Conservation (phyloP, 495 filamentous ascomycete genomes). For the Bacidia gigantensis region DNA sequence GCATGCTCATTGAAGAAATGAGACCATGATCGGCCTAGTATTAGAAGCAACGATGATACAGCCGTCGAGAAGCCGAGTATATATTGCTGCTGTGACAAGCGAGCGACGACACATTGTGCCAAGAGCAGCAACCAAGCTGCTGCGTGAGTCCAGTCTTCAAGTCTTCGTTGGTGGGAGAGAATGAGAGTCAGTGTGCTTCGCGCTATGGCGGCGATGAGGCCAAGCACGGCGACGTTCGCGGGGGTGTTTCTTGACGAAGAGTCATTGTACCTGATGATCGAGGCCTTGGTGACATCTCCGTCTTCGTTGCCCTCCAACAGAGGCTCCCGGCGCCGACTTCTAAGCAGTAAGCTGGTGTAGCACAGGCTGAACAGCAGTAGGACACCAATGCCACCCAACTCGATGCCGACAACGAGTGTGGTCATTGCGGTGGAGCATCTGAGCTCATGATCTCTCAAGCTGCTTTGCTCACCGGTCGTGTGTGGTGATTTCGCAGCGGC, state of each 20-base stretch:
- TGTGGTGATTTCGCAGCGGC: background rate
- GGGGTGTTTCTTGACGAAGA: background rate
- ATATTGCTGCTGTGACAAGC: background rate
- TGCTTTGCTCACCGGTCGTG: background rate
- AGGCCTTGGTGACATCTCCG: background rate
- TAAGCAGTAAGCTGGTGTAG: background rate
- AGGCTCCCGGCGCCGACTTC: background rate
- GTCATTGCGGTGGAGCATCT: background rate
- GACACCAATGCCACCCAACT: background rate
- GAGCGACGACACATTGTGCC: background rate
- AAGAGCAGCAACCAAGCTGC: background rate
- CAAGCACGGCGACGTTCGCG: background rate
- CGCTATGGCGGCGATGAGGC: background rate
- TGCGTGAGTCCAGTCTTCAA: background rate
- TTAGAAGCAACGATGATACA: background rate
- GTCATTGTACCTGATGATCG: background rate
- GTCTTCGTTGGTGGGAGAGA: background rate
- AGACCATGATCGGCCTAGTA: background rate
- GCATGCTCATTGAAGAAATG: background rate
- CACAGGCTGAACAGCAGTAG: background rate
- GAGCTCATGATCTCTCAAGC: background rate
- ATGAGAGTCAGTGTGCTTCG: background rate
- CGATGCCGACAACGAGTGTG: background rate
- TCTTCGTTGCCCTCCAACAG: background rate
- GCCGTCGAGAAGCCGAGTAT: background rate